Evolutionary conservation across 163 green algal species (phyloP).

Genomic region (Chlorella variabilis): DNA sequence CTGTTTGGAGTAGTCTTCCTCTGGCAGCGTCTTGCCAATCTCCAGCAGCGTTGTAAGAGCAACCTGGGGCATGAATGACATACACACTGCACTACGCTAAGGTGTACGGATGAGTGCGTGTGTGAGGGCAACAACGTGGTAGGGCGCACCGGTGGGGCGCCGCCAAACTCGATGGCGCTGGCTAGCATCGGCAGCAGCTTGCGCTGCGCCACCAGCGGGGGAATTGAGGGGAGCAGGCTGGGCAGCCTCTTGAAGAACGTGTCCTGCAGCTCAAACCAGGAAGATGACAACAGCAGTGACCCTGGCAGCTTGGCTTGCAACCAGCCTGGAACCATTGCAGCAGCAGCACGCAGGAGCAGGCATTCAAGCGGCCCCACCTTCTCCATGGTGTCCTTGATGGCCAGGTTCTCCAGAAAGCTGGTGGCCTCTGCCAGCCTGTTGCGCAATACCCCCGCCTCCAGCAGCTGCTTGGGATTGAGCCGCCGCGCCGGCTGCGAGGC

Average conservation of each 20-base stretch:
- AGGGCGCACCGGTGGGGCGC: constrained; percentile 67
- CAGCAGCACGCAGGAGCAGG: too few species aligned
- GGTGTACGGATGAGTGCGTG: too few species aligned
- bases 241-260: constrained; percentile 94
- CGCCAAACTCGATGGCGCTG: constrained; percentile 90
- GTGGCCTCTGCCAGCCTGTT: constrained; percentile 94
- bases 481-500: constrained; percentile 71
- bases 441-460: constrained; percentile 83
- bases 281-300: too few species aligned
- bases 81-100: not conserved
- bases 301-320: too few species aligned
- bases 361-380: too few species aligned
- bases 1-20: constrained; percentile 77
- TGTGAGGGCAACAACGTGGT: not conserved
- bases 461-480: constrained; percentile 90
- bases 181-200: constrained; percentile 94
- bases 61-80: not conserved
- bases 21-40: constrained; percentile 76
- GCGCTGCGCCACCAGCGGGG: constrained; percentile 74
- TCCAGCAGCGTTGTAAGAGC: constrained; percentile 72
- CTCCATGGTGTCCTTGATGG: constrained; percentile 87
- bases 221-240: constrained; percentile 69
- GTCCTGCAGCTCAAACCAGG: constrained; percentile 56
- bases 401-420: constrained; percentile 94
- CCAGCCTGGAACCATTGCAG: too few species aligned